phyloP scores from a whole-genome alignment of 352 stramenopile species.

The Globisporangium sylvaticum region DNA sequence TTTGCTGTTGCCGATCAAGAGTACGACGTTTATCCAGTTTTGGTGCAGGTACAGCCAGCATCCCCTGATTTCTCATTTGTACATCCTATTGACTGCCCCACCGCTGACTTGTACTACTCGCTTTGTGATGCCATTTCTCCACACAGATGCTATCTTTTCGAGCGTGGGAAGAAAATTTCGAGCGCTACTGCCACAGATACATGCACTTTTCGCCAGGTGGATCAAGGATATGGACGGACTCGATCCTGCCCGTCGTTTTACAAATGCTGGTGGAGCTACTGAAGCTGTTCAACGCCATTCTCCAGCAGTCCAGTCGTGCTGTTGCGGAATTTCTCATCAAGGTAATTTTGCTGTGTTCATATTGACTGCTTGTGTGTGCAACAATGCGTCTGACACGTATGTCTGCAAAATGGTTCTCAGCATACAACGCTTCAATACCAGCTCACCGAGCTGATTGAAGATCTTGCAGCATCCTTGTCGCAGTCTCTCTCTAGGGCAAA shows the following conservation, averaged over 20 bases:
- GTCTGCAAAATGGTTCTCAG: conserved; percentile 15
- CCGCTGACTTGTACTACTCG: neutral
- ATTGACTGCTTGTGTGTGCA: neutral
- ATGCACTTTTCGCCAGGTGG: conserved; percentile 23
- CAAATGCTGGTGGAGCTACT: conserved; percentile 33
- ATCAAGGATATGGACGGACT: conserved; percentile 21
- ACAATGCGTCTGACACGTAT: neutral
- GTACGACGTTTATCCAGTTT: conserved; percentile 28
- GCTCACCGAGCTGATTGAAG: conserved; percentile 32
- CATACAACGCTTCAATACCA: conserved; percentile 42
- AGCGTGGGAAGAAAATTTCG: conserved; percentile 30
- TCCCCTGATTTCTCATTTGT: neutral
- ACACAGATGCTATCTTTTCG: conserved; percentile 41
- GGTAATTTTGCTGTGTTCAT: conserved; percentile 16
- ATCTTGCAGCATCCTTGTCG: conserved; percentile 25
- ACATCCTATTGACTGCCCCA: neutral
- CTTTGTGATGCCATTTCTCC: neutral
- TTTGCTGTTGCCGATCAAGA: conserved; percentile 25
- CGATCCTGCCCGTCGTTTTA: conserved; percentile 37
- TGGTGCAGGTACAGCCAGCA: conserved; percentile 33
- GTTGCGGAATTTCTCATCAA: conserved; percentile 26
- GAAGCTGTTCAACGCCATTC: conserved; percentile 32
- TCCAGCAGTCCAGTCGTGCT: conserved; percentile 17
- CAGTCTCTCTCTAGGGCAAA: neutral
- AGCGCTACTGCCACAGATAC: conserved; percentile 23